A percentile compares a stretch with the other conserved stretches of the same genome.
Conservation (phyloP, 352 stramenopile genomes). For the Pythium biforme region DNA sequence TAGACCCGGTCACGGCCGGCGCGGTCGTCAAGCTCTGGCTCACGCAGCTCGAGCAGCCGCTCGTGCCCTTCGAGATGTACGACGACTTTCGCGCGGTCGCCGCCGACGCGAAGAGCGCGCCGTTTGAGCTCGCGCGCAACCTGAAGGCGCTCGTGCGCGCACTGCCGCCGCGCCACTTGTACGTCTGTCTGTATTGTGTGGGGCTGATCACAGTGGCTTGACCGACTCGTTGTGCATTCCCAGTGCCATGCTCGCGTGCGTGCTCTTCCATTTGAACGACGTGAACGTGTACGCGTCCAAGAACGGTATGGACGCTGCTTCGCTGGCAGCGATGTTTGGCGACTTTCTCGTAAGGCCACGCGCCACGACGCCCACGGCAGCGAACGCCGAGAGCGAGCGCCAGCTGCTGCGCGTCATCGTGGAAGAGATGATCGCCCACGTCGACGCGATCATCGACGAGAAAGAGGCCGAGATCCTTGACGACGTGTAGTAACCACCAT, state of each 20-base stretch:
- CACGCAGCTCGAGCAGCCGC: constrained; percentile 57
- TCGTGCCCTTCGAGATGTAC: constrained; percentile 68
- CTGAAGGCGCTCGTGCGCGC: constrained; percentile 56
- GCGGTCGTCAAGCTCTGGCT: constrained; percentile 67
- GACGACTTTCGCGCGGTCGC: constrained; percentile 55
- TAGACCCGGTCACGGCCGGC: constrained; percentile 59
- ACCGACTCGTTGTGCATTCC: not conserved
- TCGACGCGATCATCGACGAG: constrained; percentile 75
- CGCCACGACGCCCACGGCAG: not conserved
- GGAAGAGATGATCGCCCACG: constrained; percentile 69
- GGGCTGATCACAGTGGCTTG: too few relatives aligned
- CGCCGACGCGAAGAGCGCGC: constrained; percentile 33
- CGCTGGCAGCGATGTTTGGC: constrained; percentile 51
- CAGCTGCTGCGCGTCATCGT: constrained; percentile 38
- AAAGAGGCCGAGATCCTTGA: constrained; percentile 58
- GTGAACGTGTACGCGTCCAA: constrained; percentile 75
- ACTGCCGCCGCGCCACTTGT: constrained; percentile 70
- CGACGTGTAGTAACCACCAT: constrained; percentile 28
- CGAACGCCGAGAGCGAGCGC: constrained; percentile 17
- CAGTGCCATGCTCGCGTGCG: constrained; percentile 65
- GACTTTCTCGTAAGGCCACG: constrained; percentile 54
- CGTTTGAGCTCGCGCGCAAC: constrained; percentile 56
- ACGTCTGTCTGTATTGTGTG: constrained; percentile 18
- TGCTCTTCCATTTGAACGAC: constrained; percentile 84
- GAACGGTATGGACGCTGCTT: constrained; percentile 65